Conservation (phyloP, 78 protist species). For the Salpingoeca rosetta region DNA sequence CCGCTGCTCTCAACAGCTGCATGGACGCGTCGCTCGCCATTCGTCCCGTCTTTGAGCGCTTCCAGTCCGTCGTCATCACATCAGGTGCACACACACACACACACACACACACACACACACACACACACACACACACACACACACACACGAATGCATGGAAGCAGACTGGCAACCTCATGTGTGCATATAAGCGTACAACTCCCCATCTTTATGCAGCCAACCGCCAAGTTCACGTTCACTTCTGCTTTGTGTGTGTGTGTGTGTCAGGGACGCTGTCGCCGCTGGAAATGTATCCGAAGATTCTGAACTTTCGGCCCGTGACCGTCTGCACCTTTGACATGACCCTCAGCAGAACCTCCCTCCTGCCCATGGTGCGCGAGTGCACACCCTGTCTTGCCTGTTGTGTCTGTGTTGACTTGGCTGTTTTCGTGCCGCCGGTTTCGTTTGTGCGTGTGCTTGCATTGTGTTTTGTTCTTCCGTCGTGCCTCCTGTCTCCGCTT, state of each 20-base stretch:
- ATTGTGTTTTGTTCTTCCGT: too few relatives aligned
- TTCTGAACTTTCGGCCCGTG: conserved; percentile 74
- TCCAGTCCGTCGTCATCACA: conserved; percentile 61
- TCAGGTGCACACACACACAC: conserved; percentile 24
- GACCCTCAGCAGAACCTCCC: conserved; percentile 55
- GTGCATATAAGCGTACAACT: too few relatives aligned
- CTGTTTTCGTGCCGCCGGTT: too few relatives aligned
- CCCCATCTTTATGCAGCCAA: too few relatives aligned
- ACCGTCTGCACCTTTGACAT: conserved; percentile 41
- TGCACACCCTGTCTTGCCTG: not conserved
- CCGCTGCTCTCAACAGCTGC: conserved; percentile 40
- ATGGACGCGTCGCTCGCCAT: conserved; percentile 90
- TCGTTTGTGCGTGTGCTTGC: too few relatives aligned
- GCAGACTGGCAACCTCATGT: too few relatives aligned
- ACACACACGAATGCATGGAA: too few relatives aligned
- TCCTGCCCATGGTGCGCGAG: conserved; percentile 51
- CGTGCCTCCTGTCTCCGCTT: not conserved
- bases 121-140: too few relatives aligned
- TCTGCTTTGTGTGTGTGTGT: not conserved
- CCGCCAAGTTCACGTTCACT: too few relatives aligned
- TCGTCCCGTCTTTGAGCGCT: conserved; percentile 73
- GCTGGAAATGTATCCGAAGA: conserved; percentile 86
- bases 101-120: too few relatives aligned
- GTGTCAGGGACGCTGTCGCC: conserved; percentile 88
- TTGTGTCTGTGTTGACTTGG: too few relatives aligned